Percentiles rank a stretch among this genome's conserved stretches.
These are phyloP conservation scores for Microbotryomycetes sp. DNA, from an alignment of 1,284 basidiomycete species.

Conservation along the genomic window DNA sequence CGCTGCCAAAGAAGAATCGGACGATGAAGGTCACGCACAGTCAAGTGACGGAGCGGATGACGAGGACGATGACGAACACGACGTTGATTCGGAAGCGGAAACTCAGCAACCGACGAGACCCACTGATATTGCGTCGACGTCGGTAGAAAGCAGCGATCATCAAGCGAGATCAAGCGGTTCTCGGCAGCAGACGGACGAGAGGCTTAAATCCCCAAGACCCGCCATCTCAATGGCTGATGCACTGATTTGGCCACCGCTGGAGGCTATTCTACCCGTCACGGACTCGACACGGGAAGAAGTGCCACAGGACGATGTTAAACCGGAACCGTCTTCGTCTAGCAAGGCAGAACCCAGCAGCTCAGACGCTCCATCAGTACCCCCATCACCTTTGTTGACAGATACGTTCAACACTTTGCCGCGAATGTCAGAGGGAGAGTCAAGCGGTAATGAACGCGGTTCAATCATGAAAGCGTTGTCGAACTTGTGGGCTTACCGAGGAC, in stretches of 20 bases:
- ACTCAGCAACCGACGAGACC: background rate
- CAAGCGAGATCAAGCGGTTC: background rate
- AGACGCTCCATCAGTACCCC: conserved; percentile 26
- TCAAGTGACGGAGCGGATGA: conserved; percentile 29
- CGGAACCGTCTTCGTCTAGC: background rate
- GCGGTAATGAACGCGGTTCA: conserved; percentile 61
- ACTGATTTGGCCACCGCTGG: conserved; percentile 4
- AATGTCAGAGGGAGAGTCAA: conserved; percentile 46
- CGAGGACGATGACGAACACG: conserved; percentile 44
- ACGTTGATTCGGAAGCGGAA: conserved; percentile 10
- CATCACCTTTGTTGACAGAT: conserved; percentile 26
- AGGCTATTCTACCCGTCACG: background rate
- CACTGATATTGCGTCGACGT: background rate
- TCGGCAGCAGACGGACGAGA: too few relatives aligned
- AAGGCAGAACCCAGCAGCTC: conserved; percentile 10
- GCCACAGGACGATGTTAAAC: conserved; percentile 3
- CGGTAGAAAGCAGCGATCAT: background rate
- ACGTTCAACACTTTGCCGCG: conserved; percentile 26
- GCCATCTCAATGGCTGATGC: conserved; percentile 16
- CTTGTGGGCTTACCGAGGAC: conserved; percentile 60
- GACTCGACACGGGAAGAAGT: background rate
- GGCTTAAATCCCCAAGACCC: too few relatives aligned
- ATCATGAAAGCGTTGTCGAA: conserved; percentile 81
- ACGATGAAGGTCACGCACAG: conserved; percentile 34
- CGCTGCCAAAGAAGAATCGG: conserved; percentile 78